Percentiles rank a stretch among this genome's conserved stretches.
phyloP scores from a whole-genome alignment of 441 rosid species.

The Syzygium malaccense region DNA sequence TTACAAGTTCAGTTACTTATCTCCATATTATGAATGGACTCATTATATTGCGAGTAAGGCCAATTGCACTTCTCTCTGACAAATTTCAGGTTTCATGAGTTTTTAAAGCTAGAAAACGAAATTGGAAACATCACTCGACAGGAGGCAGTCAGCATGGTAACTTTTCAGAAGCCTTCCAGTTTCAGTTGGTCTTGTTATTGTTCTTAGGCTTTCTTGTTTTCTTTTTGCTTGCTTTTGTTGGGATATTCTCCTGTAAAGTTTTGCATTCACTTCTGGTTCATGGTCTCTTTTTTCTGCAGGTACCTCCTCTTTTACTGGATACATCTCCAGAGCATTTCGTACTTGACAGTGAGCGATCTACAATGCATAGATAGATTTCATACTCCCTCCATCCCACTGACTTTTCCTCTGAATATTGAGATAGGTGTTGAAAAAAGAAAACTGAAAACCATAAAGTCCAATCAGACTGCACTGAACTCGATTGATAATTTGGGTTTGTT shows the following conservation, averaged over 20 bases:
- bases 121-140: constrained; percentile 95
- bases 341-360: constrained; percentile 70
- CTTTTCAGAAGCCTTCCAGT: constrained; percentile 6
- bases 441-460: background rate
- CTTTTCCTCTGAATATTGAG: background rate
- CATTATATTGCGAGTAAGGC: background rate
- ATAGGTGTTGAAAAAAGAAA: background rate
- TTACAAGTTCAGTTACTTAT: background rate
- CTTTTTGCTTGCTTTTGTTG: background rate
- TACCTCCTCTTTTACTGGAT: constrained; percentile 95
- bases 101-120: constrained; percentile 91
- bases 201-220: background rate
- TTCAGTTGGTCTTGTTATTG: background rate
- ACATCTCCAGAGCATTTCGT: constrained; percentile 72
- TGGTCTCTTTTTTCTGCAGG: constrained; percentile 32
- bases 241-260: background rate
- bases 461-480: background rate
- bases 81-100: constrained; percentile 83
- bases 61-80: background rate
- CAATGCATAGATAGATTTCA: constrained; percentile 1
- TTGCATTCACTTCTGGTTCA: background rate
- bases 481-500: background rate
- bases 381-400: background rate
- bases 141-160: constrained; percentile 98
- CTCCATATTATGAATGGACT: background rate